phyloP scores from a whole-genome alignment of 2,329 filamentous ascomycete species.

The Fusarium piperis region DNA sequence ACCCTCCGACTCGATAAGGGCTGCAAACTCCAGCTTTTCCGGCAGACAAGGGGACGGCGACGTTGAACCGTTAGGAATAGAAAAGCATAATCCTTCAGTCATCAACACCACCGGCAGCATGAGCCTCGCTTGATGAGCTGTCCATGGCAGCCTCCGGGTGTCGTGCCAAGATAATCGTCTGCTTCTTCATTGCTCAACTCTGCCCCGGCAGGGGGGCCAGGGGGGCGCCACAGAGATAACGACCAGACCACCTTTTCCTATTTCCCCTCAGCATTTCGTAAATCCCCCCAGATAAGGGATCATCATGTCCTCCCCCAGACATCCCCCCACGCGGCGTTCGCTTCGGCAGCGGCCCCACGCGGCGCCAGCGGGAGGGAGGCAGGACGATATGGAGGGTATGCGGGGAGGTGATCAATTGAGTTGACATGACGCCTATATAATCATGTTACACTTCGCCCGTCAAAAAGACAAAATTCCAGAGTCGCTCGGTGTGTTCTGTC shows the following conservation, averaged over 20 bases:
- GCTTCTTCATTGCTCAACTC: background rate
- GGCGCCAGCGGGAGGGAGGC: slow-evolving; percentile 11
- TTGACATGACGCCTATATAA: slow-evolving; percentile 15
- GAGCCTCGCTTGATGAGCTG: background rate
- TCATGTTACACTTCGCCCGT: slow-evolving; percentile 15
- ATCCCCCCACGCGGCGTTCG: slow-evolving; percentile 26
- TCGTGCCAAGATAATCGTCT: background rate
- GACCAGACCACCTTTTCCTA: slow-evolving; percentile 10
- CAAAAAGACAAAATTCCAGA: background rate
- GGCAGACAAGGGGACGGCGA: background rate
- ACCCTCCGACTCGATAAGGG: background rate
- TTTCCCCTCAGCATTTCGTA: slow-evolving; percentile 4
- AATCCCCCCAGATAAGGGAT: slow-evolving; percentile 22
- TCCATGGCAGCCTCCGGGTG: background rate
- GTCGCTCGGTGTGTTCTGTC: background rate
- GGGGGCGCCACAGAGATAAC: slow-evolving; percentile 32
- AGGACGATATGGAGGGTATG: slow-evolving; percentile 8
- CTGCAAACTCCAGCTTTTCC: background rate
- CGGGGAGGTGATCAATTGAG: slow-evolving; percentile 12
- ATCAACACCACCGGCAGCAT: background rate
- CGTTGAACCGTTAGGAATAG: background rate
- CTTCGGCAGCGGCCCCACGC: slow-evolving; percentile 19
- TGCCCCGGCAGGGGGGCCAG: slow-evolving; percentile 6
- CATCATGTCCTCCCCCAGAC: slow-evolving; percentile 25
- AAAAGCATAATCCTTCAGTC: background rate